Conservation (phyloP, 345 rosid species). For the Linum tenue region DNA sequence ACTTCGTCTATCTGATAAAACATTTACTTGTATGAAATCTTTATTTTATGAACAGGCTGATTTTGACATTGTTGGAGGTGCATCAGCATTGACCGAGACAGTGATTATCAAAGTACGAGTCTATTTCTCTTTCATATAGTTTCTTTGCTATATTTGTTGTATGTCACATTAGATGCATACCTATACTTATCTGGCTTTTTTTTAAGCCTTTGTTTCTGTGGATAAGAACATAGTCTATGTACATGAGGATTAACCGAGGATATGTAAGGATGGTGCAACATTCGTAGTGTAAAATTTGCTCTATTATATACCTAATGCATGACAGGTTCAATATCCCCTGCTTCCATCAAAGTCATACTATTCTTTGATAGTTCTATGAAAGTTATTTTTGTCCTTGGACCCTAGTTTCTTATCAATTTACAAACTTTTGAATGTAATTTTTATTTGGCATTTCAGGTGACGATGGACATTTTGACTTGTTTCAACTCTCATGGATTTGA, state of each 20-base stretch:
- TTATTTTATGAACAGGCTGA: constrained; percentile 55
- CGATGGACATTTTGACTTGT: constrained; percentile 51
- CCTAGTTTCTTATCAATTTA: neutral
- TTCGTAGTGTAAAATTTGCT: no score
- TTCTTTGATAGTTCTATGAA: no score
- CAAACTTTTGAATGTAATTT: neutral
- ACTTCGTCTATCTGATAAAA: neutral
- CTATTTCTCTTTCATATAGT: neutral
- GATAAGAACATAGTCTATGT: no score
- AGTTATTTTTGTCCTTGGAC: neutral
- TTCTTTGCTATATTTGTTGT: neutral
- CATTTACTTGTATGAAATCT: constrained; percentile 7
- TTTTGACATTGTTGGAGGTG: constrained; percentile 91
- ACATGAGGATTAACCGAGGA: no score
- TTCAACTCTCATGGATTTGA: constrained; percentile 62
- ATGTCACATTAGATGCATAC: neutral
- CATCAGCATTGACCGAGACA: constrained; percentile 76
- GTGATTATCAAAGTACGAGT: constrained; percentile 64
- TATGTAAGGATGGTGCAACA: no score
- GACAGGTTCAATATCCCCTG: no score
- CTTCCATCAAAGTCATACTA: no score
- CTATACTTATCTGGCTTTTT: no score
- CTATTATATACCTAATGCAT: no score
- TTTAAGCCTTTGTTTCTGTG: no score
- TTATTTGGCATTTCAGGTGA: constrained; percentile 40